These are phyloP conservation scores for Phytophthora sp. DNA, from an alignment of 352 stramenopile species.

Conservation along the genomic window DNA sequence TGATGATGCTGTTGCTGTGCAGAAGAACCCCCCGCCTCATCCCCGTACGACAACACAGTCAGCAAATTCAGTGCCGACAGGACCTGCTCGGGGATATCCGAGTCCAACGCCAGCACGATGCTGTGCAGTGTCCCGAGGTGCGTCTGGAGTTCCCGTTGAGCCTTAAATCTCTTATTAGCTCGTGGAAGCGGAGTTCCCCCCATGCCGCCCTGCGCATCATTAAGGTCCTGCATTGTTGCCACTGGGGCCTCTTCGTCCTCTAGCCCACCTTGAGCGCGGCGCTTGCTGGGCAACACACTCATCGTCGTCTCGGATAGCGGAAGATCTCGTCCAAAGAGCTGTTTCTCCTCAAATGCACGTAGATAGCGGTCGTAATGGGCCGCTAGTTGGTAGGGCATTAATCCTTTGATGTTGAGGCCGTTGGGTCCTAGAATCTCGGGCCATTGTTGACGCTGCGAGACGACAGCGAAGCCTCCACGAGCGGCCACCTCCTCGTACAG, in stretches of 20 bases:
- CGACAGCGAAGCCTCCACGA: conserved; percentile 59
- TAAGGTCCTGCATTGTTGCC: conserved; percentile 66
- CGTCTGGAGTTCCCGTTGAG: conserved; percentile 51
- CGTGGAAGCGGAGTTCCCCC: conserved; percentile 67
- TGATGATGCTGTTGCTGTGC: conserved; percentile 35
- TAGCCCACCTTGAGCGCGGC: conserved; percentile 13
- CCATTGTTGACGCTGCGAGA: conserved; percentile 67
- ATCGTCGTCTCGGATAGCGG: conserved; percentile 28
- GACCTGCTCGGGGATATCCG: conserved; percentile 58
- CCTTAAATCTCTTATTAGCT: conserved; percentile 71
- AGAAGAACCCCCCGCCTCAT: conserved; percentile 4
- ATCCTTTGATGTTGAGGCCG: conserved; percentile 58
- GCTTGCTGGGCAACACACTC: conserved; percentile 38
- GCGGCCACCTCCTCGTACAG: conserved; percentile 85
- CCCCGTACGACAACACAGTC: conserved; percentile 73
- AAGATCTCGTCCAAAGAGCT: conserved; percentile 74
- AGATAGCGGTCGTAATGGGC: conserved; percentile 64
- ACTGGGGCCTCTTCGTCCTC: conserved; percentile 46
- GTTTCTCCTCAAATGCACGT: conserved; percentile 76
- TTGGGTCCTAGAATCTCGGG: conserved; percentile 48
- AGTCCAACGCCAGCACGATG: conserved; percentile 78
- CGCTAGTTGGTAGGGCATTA: conserved; percentile 69
- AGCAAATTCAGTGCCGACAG: conserved; percentile 70
- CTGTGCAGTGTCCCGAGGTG: conserved; percentile 67
- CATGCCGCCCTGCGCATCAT: conserved; percentile 64